These are phyloP conservation scores for Fomitopsis pulvina DNA, from an alignment of 768 basidiomycete genomes.

Conservation along the genomic window DNA sequence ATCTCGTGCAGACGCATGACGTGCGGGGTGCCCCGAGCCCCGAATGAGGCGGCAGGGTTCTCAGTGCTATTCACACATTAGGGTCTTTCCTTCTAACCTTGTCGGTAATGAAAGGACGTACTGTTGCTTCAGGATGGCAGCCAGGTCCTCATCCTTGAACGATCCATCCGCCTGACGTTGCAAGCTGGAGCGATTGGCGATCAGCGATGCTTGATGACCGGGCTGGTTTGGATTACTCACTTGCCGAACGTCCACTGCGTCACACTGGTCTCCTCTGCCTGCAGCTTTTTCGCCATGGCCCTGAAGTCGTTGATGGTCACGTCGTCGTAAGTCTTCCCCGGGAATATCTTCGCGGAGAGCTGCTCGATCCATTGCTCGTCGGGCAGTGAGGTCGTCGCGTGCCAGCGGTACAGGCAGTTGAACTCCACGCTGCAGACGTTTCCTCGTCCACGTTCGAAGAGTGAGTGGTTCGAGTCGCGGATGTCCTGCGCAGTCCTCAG, in stretches of 20 bases:
- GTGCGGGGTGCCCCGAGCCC: constrained; percentile 67
- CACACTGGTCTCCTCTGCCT: constrained; percentile 37
- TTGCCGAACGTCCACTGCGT: constrained; percentile 62
- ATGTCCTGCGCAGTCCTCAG: constrained; percentile 47
- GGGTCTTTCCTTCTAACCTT: background rate
- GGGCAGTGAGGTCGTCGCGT: constrained; percentile 65
- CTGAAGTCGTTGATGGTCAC: constrained; percentile 46
- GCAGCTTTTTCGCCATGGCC: constrained; percentile 31
- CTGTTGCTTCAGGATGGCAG: constrained; percentile 48
- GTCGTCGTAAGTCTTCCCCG: constrained; percentile 39
- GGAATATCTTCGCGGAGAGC: constrained; percentile 48
- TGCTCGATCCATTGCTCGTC: constrained; percentile 65
- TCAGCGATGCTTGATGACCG: background rate
- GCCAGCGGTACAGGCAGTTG: constrained; percentile 84
- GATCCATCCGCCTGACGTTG: constrained; percentile 50
- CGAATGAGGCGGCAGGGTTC: constrained; percentile 65
- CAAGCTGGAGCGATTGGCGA: constrained; percentile 34
- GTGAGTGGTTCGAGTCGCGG: constrained; percentile 48
- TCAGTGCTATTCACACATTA: constrained; percentile 42
- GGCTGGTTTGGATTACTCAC: constrained; percentile 28
- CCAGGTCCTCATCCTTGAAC: constrained; percentile 70
- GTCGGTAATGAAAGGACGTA: background rate
- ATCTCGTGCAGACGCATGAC: constrained; percentile 73
- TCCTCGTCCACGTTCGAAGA: constrained; percentile 75
- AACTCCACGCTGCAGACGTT: constrained; percentile 87